Percentiles rank a stretch among this genome's conserved stretches.
These are phyloP conservation scores for Mycena floridula DNA, from an alignment of 768 basidiomycete genomes.

Conservation along the genomic window DNA sequence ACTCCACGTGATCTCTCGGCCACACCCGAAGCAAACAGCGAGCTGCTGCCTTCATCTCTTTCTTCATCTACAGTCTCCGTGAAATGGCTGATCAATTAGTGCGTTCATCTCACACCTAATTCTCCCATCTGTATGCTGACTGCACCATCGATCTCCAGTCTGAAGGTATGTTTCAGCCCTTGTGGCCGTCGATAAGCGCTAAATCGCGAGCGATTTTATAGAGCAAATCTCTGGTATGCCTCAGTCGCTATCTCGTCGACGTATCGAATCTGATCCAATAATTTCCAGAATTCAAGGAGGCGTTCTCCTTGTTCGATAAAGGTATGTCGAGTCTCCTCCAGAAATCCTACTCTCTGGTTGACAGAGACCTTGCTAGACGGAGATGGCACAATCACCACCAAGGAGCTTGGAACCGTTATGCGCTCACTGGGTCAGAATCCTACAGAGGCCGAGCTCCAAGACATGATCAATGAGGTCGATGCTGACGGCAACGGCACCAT, in stretches of 20 bases:
- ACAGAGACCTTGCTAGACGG: too few species aligned
- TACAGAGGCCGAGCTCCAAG: conserved; percentile 85
- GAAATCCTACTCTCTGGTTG: background rate
- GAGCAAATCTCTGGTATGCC: conserved; percentile 86
- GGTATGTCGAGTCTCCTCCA: conserved; percentile 38
- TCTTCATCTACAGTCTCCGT: too few species aligned
- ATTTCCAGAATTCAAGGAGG: conserved; percentile 94
- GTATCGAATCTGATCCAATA: conserved; percentile 6
- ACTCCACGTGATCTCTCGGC: too few species aligned
- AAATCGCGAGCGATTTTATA: conserved; percentile 22
- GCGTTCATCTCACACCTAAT: conserved; percentile 20
- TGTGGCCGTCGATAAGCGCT: background rate
- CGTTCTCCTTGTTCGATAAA: conserved; percentile 96
- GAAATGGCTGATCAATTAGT: conserved; percentile 56
- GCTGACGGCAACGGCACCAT: conserved; percentile 84
- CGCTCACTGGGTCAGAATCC: conserved; percentile 90
- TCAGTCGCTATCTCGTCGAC: background rate
- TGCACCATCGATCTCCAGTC: conserved; percentile 30
- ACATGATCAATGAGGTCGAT: conserved; percentile 95
- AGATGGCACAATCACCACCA: conserved; percentile 89
- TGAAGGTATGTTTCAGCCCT: conserved; percentile 39
- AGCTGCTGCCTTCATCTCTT: too few species aligned
- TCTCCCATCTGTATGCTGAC: conserved; percentile 8
- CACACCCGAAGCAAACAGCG: too few species aligned
- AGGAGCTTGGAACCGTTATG: conserved; percentile 91